phyloP scores from a whole-genome alignment of 2,329 filamentous ascomycete genomes.

The Colletotrichum eremochloae region DNA sequence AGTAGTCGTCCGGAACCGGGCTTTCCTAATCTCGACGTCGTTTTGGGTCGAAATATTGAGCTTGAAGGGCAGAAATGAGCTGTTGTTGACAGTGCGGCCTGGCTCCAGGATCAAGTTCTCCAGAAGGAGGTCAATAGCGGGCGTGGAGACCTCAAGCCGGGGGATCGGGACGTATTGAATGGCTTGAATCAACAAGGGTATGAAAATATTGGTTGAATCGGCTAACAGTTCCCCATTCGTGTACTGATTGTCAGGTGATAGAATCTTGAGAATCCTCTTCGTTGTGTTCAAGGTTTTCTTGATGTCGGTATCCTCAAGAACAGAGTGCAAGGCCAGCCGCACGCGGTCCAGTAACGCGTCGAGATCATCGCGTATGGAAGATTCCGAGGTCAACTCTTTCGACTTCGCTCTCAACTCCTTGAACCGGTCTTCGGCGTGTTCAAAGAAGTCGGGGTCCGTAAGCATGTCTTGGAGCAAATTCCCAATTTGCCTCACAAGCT shows the following conservation, averaged over 20 bases:
- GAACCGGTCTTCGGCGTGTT: conserved; percentile 73
- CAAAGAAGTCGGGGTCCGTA: conserved; percentile 88
- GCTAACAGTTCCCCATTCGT: conserved; percentile 79
- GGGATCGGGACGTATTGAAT: conserved; percentile 93
- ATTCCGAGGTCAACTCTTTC: conserved; percentile 75
- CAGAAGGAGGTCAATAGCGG: conserved; percentile 85
- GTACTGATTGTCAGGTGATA: conserved; percentile 75
- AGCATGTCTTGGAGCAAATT: conserved; percentile 84
- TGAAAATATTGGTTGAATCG: conserved; percentile 83
- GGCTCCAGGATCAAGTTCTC: conserved; percentile 94
- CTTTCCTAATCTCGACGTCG: conserved; percentile 87
- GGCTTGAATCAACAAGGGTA: conserved; percentile 80
- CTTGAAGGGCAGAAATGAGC: conserved; percentile 89
- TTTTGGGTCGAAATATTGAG: conserved; percentile 87
- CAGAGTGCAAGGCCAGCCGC: conserved; percentile 75
- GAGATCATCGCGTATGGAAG: conserved; percentile 78
- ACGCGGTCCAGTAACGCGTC: conserved; percentile 79
- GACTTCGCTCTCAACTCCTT: conserved; percentile 65
- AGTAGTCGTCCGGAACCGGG: conserved; percentile 76
- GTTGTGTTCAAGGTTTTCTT: conserved; percentile 76
- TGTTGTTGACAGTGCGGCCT: conserved; percentile 84
- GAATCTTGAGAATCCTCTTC: conserved; percentile 74
- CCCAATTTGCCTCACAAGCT: conserved; percentile 79
- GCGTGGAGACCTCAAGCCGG: conserved; percentile 87
- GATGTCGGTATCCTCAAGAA: conserved; percentile 79